Evolutionary conservation across 2,329 filamentous ascomycete genomes (phyloP), one percentile per base, ranked within the genome.

Genomic region (Hymenoscyphus salicellus): DNA sequence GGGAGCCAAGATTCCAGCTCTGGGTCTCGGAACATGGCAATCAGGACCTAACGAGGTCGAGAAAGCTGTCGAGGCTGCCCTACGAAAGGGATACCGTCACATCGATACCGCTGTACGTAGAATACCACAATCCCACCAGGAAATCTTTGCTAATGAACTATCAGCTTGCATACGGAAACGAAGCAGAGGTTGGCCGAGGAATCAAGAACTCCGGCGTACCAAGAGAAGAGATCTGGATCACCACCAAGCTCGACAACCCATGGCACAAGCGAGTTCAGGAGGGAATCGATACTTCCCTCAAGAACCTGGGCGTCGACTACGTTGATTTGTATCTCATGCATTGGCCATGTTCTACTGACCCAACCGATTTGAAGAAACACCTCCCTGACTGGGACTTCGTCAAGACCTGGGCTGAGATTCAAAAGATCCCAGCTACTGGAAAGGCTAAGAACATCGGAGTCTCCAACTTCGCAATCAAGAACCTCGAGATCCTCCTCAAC

Each of bases 381-480:
- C 84, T 87, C 68, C 81, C 85, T 36, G 90, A 92, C 80, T 94
- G 91, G 91, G 84, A 92, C 79, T 94, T 91, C 78, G 82, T 90
- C 72, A 87, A 95, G 78, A 95, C 92, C 30, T 96, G 84, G 86
- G 80, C 82, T 66, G 87, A 88, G 79, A 81, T 91, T 82, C 86
- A 90, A 79, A 89, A 89, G 81, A 81, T 92, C 57, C 79, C 86
- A 28, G 84, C 78, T 11, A 86, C 84, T 55, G 88, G 88, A 76
- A 91, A 92, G 78, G 90, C 90, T 60, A 85, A 83, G 78, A 92
- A 91, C 81, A 92, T 94, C 75, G 91, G 91, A 72, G 89, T 95
- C 64, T 92, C 90, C 77, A 96, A 96, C 83, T 95, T 96, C 77
- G 89, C 84, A 68, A 91, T 93, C 76, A 86, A 81, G 77, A 91